A percentile compares a stretch with the other conserved stretches of the same genome.
Conservation (phyloP, 257 asterid species). For the Solanum appendiculatum region DNA sequence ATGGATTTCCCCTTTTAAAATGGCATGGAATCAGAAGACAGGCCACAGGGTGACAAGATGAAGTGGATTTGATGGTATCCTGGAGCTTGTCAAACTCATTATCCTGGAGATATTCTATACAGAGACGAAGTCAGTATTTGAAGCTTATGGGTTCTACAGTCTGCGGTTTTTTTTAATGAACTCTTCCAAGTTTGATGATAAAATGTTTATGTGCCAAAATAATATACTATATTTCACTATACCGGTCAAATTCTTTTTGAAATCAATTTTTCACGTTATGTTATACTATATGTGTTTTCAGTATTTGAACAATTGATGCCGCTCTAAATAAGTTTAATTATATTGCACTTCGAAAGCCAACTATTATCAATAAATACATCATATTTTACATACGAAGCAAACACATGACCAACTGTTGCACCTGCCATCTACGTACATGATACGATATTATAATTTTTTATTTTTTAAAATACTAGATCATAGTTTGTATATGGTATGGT, state of each 20-base stretch:
- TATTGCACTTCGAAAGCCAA: background rate
- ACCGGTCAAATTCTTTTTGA: background rate
- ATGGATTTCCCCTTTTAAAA: background rate
- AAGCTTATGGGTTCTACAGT: background rate
- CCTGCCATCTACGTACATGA: background rate
- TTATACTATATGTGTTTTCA: background rate
- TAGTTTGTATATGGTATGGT: background rate
- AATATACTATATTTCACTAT: background rate
- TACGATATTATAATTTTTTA: background rate
- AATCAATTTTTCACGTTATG: background rate
- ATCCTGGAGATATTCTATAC: background rate
- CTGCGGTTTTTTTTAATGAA: background rate
- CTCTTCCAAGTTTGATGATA: background rate
- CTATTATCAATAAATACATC: background rate
- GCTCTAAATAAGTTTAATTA: background rate
- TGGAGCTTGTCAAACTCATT: background rate
- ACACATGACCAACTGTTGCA: background rate
- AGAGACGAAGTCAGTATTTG: background rate
- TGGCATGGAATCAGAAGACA: background rate
- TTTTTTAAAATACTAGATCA: background rate
- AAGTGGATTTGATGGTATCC: background rate
- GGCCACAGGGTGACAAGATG: background rate
- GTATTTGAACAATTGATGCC: background rate
- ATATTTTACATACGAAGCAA: background rate
- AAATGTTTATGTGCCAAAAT: background rate